phyloP scores from a whole-genome alignment of 2,329 filamentous ascomycete species.

The Triangularia setosa region DNA sequence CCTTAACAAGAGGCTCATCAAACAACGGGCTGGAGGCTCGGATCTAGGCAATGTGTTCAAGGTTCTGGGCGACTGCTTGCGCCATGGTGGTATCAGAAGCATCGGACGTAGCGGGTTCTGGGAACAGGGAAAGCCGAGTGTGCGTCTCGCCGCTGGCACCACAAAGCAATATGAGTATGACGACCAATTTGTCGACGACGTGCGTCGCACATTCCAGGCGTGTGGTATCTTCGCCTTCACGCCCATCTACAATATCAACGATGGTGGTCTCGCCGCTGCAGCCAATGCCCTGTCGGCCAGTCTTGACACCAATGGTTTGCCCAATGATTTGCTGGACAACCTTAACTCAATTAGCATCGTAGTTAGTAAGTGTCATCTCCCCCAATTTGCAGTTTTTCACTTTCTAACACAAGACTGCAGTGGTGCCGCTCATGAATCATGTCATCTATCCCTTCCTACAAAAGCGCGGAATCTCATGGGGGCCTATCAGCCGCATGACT shows the following conservation, averaged over 20 bases:
- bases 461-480: conserved; percentile 39
- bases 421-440: conserved; percentile 42
- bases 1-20: conserved; percentile 37
- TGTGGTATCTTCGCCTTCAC: conserved; percentile 58
- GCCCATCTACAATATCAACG: conserved; percentile 43
- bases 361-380: conserved; percentile 23
- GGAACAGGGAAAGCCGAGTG: conserved; percentile 54
- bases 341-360: conserved; percentile 48
- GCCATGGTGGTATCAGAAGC: conserved; percentile 34
- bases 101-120: conserved; percentile 48
- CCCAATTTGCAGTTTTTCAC: too few relatives aligned
- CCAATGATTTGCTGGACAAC: conserved; percentile 46
- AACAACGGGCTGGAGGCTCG: conserved; percentile 42
- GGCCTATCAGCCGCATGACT: conserved; percentile 45
- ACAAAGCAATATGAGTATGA: conserved; percentile 48
- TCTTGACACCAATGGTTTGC: conserved; percentile 44
- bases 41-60: conserved; percentile 41
- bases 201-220: conserved; percentile 55
- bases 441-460: conserved; percentile 43
- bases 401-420: neutral
- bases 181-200: conserved; percentile 64
- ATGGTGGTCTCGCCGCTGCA: conserved; percentile 48
- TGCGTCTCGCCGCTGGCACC: conserved; percentile 43
- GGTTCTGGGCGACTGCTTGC: conserved; percentile 37
- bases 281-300: conserved; percentile 44